Base-by-base conservation (phyloP, 2,329 filamentous ascomycete species). In the Paecilomyces sp. region DNA sequence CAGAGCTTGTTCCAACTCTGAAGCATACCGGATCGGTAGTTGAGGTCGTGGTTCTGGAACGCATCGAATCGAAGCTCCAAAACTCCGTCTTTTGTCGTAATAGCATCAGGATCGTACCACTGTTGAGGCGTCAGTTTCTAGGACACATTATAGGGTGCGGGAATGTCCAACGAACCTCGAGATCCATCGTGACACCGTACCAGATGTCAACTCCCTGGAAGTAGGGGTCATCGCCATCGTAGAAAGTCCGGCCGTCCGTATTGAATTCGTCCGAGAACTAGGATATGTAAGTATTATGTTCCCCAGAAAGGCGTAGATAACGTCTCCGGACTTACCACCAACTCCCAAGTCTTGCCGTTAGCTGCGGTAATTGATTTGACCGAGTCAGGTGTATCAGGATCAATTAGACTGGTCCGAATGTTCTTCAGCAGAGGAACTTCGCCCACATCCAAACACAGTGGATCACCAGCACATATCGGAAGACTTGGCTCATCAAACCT, bases 1-100 rank as follows among this genome's bases (percentile, higher is more conserved):
- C 88, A 89, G 58, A 90, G 70, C 69, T 88, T 84, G 71, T 90
- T 90, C 87, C 87, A 90, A 11, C 85, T 88, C 67, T 90, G 87
- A 8, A 90, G 65, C 87, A 90, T 90, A n/a, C 86, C 87, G 5
- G 87, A 89, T 56, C 87, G 81, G 68, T 87, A 90, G 61, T 87
- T 80, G 24, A 89, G 74, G 55, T 81, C 81, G 69, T 90, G 87
- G 63, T 83, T 90, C 62, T 82, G 73, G 68, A 86, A 88, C 6
- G 81, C 78, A 67, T 88, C 86, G 65, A 90, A 88, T 54, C 80
- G 80, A 56, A 90, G 75, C 67, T 87, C 83, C 47, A 89, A 77
- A 1, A 82, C 81, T 28, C 87, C 87, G 63, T 86, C 79, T 51
- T 77, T 79, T 2, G 87, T 89, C 1, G 81, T 83, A 1, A 85